Conservation (phyloP, 2,329 filamentous ascomycete species). For the Leptographium procerum region DNA sequence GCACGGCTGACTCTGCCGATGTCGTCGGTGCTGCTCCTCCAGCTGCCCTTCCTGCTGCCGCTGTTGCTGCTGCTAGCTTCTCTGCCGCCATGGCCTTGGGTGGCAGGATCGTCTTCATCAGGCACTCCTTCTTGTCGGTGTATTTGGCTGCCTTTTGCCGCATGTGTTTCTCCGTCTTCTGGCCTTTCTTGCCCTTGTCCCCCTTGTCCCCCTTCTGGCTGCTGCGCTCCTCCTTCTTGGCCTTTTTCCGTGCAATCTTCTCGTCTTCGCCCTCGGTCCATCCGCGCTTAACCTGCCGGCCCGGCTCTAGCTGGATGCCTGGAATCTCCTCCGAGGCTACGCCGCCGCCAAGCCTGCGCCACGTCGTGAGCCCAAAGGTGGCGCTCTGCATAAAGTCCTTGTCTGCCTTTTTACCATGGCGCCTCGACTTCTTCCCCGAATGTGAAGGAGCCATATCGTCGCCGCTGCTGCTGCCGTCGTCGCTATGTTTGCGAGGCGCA, state of each 20-base stretch:
- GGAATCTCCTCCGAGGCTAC: conserved; percentile 29
- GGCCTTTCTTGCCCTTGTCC: neutral
- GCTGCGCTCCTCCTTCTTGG: neutral
- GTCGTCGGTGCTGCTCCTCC: neutral
- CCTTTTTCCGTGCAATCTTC: neutral
- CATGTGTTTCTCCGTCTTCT: conserved; percentile 32
- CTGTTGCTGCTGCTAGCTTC: neutral
- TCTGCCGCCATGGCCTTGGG: conserved; percentile 26
- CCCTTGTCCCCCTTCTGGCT: neutral
- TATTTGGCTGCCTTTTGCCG: conserved; percentile 59
- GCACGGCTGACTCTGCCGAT: neutral
- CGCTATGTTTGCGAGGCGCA: conserved; percentile 19
- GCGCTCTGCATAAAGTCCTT: neutral
- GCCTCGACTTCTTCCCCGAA: neutral
- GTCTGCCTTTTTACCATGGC: neutral
- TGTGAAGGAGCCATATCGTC: neutral
- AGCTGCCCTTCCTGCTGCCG: neutral
- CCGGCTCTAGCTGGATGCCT: conserved; percentile 61
- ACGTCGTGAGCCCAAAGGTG: neutral
- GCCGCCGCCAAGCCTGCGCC: conserved; percentile 19
- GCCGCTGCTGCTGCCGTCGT: conserved; percentile 5
- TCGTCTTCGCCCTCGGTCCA: conserved; percentile 60
- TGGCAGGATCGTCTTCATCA: conserved; percentile 71
- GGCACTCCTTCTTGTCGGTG: conserved; percentile 66
- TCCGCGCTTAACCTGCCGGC: conserved; percentile 74